These are phyloP conservation scores for Candida smagusa DNA, from an alignment of 1,139 yeast genomes.

Conservation along the genomic window DNA sequence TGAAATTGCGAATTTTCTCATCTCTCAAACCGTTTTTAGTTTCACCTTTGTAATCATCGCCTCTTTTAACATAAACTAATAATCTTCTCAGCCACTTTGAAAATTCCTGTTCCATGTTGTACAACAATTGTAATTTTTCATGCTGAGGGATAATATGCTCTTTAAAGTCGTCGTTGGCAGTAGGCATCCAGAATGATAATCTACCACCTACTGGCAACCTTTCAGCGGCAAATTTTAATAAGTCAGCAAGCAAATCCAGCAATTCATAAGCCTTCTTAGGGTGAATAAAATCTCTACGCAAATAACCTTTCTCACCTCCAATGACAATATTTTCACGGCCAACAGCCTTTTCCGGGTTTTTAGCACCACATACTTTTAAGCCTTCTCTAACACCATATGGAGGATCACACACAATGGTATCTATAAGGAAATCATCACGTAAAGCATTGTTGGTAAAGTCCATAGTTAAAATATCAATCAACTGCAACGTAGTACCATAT, in stretches of 20 bases:
- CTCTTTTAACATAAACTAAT: conserved; percentile 74
- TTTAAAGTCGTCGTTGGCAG: conserved; percentile 84
- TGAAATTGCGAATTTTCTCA: conserved; percentile 52
- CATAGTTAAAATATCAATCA: conserved; percentile 81
- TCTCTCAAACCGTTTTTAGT: conserved; percentile 46
- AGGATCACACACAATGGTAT: conserved; percentile 90
- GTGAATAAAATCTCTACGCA: conserved; percentile 80
- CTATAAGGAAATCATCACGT: conserved; percentile 59
- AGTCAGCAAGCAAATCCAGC: conserved; percentile 70
- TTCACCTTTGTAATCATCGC: conserved; percentile 53
- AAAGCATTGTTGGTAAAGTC: conserved; percentile 92
- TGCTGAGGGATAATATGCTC: conserved; percentile 79
- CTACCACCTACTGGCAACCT: conserved; percentile 75
- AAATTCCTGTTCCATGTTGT: conserved; percentile 82
- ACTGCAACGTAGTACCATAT: conserved; percentile 56
- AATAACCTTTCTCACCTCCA: conserved; percentile 75
- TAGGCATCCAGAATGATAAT: conserved; percentile 97
- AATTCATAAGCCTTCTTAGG: conserved; percentile 90
- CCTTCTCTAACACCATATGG: conserved; percentile 98
- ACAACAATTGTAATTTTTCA: conserved; percentile 62
- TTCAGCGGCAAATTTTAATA: conserved; percentile 67
- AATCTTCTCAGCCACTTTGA: conserved; percentile 90
- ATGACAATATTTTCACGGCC: conserved; percentile 71
- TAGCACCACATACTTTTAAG: conserved; percentile 86
- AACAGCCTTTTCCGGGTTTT: conserved; percentile 49